Base-by-base conservation (phyloP, 2,329 filamentous ascomycete species). In the Trichoderma atroviride region DNA sequence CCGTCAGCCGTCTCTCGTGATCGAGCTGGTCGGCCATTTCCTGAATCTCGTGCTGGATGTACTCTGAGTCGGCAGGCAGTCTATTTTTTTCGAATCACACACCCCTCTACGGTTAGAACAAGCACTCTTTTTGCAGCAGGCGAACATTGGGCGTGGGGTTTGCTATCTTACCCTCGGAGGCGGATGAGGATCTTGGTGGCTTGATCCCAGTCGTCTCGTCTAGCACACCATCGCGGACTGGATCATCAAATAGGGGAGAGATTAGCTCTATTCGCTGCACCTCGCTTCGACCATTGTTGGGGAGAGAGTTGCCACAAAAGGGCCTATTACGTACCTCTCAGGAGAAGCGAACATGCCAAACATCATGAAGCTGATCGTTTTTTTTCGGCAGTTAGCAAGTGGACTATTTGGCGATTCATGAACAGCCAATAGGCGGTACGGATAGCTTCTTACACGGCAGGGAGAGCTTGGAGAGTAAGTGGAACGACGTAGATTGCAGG, bases 151-250 rank as follows among this genome's bases (percentile, higher is more conserved):
- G 40, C 7, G 16, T 43, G 40, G 16, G 2, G 19, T 7, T 27
- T 14, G 24, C 19, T 68, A 22, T 22, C 75, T 72, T 72, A 81
- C 79, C 76, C 74, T 69, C 80, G 75, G 52, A 92, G 82, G 47
- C 78, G 81, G 24, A 85, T 82, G 7, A 93, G 83, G 22, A 88
- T 85, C 0, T 70, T 70, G 3, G 84, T 85, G 1, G 90, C 87
- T 52, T 86, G 82, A 70, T 92, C 89, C 89, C 89, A 91, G 72
- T 89, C 84, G 73, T 91, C 89, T 74, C 88, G 84, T 73, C 88
- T 87, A 29, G 89, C 90, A 29, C 90, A 85, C 86, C 87, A 92
- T 72, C 90, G 85, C 16, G 90, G 89, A 7, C 88, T 90, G 70
- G 19, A 85, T 82, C 5, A 14, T 43, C n/a, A 19, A n/a, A 22